Conservation (phyloP, 2,329 filamentous ascomycete genomes). For the Penicillium sumatraense region DNA sequence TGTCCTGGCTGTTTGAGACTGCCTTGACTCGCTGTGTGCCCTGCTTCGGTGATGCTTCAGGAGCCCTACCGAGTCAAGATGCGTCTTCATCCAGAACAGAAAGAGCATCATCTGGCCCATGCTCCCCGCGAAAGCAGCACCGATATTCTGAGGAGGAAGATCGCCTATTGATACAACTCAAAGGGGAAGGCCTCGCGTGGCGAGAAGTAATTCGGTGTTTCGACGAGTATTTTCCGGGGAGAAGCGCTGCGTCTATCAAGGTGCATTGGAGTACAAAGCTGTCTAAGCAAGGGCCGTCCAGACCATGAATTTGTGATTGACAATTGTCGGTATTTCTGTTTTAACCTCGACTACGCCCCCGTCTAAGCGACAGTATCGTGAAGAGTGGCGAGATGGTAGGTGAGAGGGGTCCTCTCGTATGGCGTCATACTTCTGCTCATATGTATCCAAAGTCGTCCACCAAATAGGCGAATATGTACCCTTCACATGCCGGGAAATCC, state of each 20-base stretch:
- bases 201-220: neutral
- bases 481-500: neutral
- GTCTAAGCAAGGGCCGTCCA: neutral
- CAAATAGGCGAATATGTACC: neutral
- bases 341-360: neutral
- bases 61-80: neutral
- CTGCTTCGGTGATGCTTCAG: neutral
- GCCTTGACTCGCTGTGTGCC: conserved; percentile 4
- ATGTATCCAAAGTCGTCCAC: neutral
- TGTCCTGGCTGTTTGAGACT: conserved; percentile 15
- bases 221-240: neutral
- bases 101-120: neutral
- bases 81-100: neutral
- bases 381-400: too few relatives aligned
- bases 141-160: conserved; percentile 1
- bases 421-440: neutral
- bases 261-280: neutral
- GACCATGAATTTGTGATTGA: neutral
- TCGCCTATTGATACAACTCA: conserved; percentile 5
- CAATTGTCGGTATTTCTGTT: neutral
- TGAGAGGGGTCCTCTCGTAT: neutral
- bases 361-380: neutral
- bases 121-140: neutral
- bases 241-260: neutral
- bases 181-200: neutral